These are phyloP conservation scores for Viola pubescens DNA, from an alignment of 441 rosid genomes.

Conservation along the genomic window DNA sequence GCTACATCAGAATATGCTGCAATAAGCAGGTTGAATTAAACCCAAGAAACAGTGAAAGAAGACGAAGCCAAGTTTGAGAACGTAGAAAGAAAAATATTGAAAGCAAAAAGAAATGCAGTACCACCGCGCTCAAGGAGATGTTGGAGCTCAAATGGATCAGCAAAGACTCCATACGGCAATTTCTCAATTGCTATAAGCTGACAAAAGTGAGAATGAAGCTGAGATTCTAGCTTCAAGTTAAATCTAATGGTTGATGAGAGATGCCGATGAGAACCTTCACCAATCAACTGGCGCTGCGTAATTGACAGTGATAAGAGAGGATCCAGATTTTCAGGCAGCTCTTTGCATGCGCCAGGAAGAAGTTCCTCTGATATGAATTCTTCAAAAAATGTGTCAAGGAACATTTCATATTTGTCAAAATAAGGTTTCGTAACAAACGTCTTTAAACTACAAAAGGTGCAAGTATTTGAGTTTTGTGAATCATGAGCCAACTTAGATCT, in stretches of 20 bases:
- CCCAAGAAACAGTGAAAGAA: not conserved
- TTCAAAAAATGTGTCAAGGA: constrained; percentile 40
- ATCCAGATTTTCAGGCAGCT: constrained; percentile 18
- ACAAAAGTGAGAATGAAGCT: constrained; percentile 22
- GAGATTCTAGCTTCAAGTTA: constrained; percentile 20
- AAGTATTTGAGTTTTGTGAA: constrained; percentile 8
- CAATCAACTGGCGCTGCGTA: constrained; percentile 36
- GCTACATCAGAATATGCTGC: constrained; percentile 51
- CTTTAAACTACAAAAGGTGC: constrained; percentile 13
- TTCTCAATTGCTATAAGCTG: constrained; percentile 49
- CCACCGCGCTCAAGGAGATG: constrained; percentile 48
- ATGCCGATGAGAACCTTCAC: constrained; percentile 85
- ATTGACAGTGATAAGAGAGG: constrained; percentile 24
- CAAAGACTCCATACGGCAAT: constrained; percentile 73
- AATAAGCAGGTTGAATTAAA: constrained; percentile 16
- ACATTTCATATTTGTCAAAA: constrained; percentile 34
- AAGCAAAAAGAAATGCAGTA: constrained; percentile 12
- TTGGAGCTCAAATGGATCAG: constrained; percentile 89
- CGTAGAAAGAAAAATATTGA: not conserved
- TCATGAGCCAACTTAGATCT: constrained; percentile 6
- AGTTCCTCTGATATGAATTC: constrained; percentile 32
- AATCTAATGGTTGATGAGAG: constrained; percentile 43
- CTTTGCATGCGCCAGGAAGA: constrained; percentile 23
- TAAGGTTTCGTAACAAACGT: constrained; percentile 47
- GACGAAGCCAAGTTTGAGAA: constrained; percentile 2